Conservation (phyloP, 1,284 basidiomycete genomes). For the Malassezia sympodialis region DNA sequence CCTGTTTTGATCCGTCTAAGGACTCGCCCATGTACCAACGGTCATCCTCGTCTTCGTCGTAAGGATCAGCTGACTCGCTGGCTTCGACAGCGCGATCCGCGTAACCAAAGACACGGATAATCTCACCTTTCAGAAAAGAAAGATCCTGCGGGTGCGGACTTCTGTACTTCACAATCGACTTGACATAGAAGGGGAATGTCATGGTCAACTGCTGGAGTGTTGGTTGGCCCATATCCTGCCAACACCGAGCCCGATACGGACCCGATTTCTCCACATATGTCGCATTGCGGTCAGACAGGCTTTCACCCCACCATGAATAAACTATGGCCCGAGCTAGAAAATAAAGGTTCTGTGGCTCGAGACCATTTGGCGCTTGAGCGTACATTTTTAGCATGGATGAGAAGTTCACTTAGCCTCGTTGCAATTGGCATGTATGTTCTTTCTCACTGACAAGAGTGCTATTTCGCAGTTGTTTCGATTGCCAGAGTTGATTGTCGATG, state of each 20-base stretch:
- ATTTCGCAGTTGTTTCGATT: conserved; percentile 44
- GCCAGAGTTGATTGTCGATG: conserved; percentile 25
- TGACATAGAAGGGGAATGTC: conserved; percentile 28
- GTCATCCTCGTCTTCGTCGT: conserved; percentile 47
- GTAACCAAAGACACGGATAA: conserved; percentile 33
- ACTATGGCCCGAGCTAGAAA: conserved; percentile 25
- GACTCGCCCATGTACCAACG: conserved; percentile 48
- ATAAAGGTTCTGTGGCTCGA: conserved; percentile 46
- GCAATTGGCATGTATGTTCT: conserved; percentile 36
- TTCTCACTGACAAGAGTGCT: conserved; percentile 16
- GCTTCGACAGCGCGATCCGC: conserved; percentile 20
- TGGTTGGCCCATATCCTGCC: neutral
- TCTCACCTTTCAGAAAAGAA: conserved; percentile 43
- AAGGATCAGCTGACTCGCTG: conserved; percentile 19
- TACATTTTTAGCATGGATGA: conserved; percentile 48
- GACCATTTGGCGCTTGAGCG: conserved; percentile 48
- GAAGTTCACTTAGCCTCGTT: conserved; percentile 43
- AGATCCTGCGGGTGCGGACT: conserved; percentile 40
- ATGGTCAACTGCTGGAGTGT: conserved; percentile 5
- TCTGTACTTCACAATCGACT: conserved; percentile 36
- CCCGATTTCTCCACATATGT: neutral
- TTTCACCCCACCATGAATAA: conserved; percentile 2
- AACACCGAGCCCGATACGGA: neutral
- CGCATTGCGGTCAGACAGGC: neutral
- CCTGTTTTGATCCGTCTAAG: conserved; percentile 32